Evolutionary conservation across 495 filamentous ascomycete species (phyloP).

Genomic region (Xylaria flabelliformis): DNA sequence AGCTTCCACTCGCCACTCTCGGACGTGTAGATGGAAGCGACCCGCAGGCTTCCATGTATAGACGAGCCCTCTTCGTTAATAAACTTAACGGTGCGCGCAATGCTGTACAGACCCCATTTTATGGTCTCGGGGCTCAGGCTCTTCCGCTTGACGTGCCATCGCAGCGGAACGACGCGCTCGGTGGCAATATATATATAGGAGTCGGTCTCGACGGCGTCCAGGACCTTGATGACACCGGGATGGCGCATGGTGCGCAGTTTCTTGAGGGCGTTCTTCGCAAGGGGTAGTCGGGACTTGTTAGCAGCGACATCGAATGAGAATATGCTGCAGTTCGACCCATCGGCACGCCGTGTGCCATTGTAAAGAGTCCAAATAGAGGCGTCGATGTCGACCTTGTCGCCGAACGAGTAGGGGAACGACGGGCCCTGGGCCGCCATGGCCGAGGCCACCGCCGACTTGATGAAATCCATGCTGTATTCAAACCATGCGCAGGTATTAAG

Average conservation of each 20-base stretch:
- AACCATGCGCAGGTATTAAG: constrained; percentile 27
- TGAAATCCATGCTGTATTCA: constrained; percentile 78
- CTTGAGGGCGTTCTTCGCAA: constrained; percentile 90
- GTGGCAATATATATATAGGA: constrained; percentile 94
- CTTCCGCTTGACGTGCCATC: constrained; percentile 85
- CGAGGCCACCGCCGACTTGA: constrained; percentile 95
- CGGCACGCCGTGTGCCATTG: constrained; percentile 91
- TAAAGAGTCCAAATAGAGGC: constrained; percentile 90
- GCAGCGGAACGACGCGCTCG: constrained; percentile 82
- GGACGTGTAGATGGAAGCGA: constrained; percentile 85
- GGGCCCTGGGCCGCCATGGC: constrained; percentile 89
- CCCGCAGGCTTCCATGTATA: constrained; percentile 83
- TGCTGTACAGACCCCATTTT: constrained; percentile 90
- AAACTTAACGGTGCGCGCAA: constrained; percentile 92
- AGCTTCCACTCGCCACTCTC: constrained; percentile 99
- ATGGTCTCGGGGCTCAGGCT: constrained; percentile 84
- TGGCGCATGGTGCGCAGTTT: constrained; percentile 92
- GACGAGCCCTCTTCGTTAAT: constrained; percentile 93
- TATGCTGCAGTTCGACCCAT: constrained; percentile 90
- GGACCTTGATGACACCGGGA: constrained; percentile 88
- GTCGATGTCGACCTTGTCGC: constrained; percentile 86
- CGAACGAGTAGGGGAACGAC: constrained; percentile 88
- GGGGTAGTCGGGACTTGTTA: constrained; percentile 78
- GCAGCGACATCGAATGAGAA: constrained; percentile 89
- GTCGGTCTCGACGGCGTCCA: constrained; percentile 96